phyloP scores from a whole-genome alignment of 805 yeast species.

The Cyberlindnera japonica region DNA sequence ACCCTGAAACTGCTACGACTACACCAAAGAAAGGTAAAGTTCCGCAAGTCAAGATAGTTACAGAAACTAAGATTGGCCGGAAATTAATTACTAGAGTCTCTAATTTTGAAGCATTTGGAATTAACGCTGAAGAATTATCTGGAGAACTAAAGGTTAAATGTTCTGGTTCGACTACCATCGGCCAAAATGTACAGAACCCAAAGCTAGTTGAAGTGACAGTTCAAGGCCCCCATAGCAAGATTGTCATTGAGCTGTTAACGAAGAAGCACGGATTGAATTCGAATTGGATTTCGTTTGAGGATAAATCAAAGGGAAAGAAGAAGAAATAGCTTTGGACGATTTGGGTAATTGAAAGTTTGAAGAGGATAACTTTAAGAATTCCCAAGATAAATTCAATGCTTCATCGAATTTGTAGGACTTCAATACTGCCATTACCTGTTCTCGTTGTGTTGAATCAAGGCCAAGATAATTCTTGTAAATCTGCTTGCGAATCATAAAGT shows the following conservation, averaged over 20 bases:
- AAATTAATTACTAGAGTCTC: slow-evolving; percentile 72
- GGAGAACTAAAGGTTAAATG: slow-evolving; percentile 71
- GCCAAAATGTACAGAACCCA: slow-evolving; percentile 53
- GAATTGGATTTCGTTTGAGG: slow-evolving; percentile 61
- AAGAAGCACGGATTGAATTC: slow-evolving; percentile 59
- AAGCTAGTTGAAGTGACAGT: slow-evolving; percentile 67
- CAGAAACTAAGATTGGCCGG: slow-evolving; percentile 78
- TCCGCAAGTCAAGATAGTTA: slow-evolving; percentile 62
- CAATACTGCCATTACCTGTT: not conserved
- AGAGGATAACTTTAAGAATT: not conserved
- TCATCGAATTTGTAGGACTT: slow-evolving; percentile 1
- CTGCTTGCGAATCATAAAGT: slow-evolving; percentile 16
- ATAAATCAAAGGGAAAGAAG: slow-evolving; percentile 55
- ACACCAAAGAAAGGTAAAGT: slow-evolving; percentile 56
- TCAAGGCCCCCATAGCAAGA: slow-evolving; percentile 83
- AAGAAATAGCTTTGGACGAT: slow-evolving; percentile 26
- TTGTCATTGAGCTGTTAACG: slow-evolving; percentile 54
- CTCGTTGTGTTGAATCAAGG: not conserved
- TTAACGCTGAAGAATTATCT: slow-evolving; percentile 63
- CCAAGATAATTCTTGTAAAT: slow-evolving; percentile 9
- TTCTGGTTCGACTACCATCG: slow-evolving; percentile 83
- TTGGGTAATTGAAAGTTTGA: not conserved
- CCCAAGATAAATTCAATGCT: slow-evolving; percentile 12
- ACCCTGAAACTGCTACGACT: slow-evolving; percentile 36
- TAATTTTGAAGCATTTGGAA: slow-evolving; percentile 63